Percentiles rank a stretch among this genome's conserved stretches.
Evolutionary conservation across 176 grass and related monocot genomes (phyloP).

Genomic region (Avena sativa): DNA sequence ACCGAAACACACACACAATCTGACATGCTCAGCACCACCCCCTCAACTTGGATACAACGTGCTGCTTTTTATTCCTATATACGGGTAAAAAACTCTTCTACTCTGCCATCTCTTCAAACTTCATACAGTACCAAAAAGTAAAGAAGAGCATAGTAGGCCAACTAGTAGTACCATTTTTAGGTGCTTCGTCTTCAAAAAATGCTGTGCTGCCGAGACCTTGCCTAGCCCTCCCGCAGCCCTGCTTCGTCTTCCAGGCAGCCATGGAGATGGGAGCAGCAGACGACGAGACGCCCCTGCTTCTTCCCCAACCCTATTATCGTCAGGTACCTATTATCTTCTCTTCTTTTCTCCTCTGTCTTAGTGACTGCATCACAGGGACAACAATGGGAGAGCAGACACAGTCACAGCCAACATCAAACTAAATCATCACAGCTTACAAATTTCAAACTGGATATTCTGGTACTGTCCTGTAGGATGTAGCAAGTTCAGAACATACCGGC

Average conservation of each 20-base stretch:
- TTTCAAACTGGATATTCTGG: background rate
- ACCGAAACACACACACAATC: background rate
- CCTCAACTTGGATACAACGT: background rate
- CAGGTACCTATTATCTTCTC: slow-evolving; percentile 13
- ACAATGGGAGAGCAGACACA: background rate
- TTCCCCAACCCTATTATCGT: background rate
- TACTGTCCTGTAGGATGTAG: background rate
- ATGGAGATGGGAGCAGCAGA: slow-evolving; percentile 42
- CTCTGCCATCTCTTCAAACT: background rate
- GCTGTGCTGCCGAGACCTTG: background rate
- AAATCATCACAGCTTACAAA: background rate
- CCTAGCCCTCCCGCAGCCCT: background rate
- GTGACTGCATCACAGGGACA: background rate
- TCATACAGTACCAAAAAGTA: background rate
- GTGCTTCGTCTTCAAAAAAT: background rate
- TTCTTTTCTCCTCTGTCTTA: background rate
- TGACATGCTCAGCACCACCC: background rate
- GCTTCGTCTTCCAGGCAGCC: background rate
- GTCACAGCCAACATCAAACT: background rate
- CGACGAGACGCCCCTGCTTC: slow-evolving; percentile 39
- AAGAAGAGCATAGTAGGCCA: background rate
- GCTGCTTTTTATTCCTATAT: background rate
- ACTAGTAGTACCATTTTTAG: background rate
- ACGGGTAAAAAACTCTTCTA: background rate
- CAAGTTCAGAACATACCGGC: background rate